Base-by-base conservation (phyloP, 495 filamentous ascomycete species). In the Penicillium ucsense region DNA sequence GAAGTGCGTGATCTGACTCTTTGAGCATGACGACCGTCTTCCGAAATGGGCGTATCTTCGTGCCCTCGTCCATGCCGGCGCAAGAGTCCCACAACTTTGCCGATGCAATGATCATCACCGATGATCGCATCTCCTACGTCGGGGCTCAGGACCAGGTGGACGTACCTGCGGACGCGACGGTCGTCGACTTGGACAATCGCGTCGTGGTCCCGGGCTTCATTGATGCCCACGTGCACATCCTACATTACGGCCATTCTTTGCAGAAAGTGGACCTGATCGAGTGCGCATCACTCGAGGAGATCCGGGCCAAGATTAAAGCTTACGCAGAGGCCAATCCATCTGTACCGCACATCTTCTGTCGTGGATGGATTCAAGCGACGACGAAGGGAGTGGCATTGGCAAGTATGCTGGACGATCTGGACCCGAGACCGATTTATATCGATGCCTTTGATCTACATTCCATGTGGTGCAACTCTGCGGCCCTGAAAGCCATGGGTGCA, bases 361-460 rank as follows among this genome's bases (percentile, higher is more conserved):
- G 73, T 41, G 73, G 79, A 8, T 84, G 78, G 78, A 81, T 82
- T 67, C 79, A 83, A 50, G 68, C 55, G 27, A 77, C 79, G 61
- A 80, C 77, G 0, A 59, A 72, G 27, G 70, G 65, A 10, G 54
- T 72, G 5, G 76, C 79, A 3, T 56, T 73, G 7, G 76, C 78
- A 0, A 64, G 56, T 27, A 74, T 77, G 69, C 45, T 83, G 35
- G 77, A 82, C 47, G 77, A 75, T 41, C 57, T 72, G 6, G 62
- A 69, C 47, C 58, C 76, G 11, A 58, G 80, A 7, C 78, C 81
- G 0, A 78, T 84, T 27, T 75, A 73, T 45, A 72, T 84, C 42
- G 77, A 84, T 37, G 66, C 78, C 4, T 80, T 81, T 51, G 80
- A 83, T 40, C 54, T 84, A 36, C 80, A 84, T 48, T 80, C 76